phyloP scores from a whole-genome alignment of 805 yeast genomes.

The Torulaspora delbrueckii region DNA sequence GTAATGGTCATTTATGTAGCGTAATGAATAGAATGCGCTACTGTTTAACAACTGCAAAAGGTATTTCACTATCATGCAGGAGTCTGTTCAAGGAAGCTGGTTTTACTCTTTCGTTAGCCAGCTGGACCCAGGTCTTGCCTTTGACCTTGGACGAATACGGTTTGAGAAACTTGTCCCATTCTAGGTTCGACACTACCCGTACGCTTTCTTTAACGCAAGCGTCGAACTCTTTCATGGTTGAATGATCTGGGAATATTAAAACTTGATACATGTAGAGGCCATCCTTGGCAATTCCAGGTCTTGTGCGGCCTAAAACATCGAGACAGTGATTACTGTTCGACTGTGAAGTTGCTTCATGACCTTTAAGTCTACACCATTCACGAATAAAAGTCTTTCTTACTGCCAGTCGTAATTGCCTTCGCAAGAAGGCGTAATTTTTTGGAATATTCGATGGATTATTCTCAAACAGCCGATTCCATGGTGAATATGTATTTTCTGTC shows the following conservation, averaged over 20 bases:
- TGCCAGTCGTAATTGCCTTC: slow-evolving; percentile 19
- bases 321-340: not conserved
- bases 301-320: slow-evolving; percentile 13
- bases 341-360: slow-evolving; percentile 14
- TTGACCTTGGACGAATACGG: slow-evolving; percentile 4
- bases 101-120: slow-evolving; percentile 15
- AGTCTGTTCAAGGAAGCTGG: slow-evolving; percentile 12
- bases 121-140: slow-evolving; percentile 21
- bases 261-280: slow-evolving; percentile 29
- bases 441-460: slow-evolving; percentile 19
- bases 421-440: slow-evolving; percentile 25
- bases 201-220: slow-evolving; percentile 20
- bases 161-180: slow-evolving; percentile 21
- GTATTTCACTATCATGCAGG: slow-evolving; percentile 13
- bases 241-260: slow-evolving; percentile 21
- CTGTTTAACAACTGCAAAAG: slow-evolving; percentile 2
- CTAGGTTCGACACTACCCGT: slow-evolving; percentile 16
- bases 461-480: slow-evolving; percentile 7
- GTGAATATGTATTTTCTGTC: slow-evolving; percentile 9
- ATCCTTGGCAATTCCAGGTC: slow-evolving; percentile 29
- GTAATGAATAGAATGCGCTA: not conserved
- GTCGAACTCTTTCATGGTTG: slow-evolving; percentile 14
- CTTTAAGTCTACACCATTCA: slow-evolving; percentile 26
- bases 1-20: not conserved
- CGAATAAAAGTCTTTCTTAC: slow-evolving; percentile 18